Evolutionary conservation across 257 asterid species (phyloP).

Genomic region (Lycium barbarum): DNA sequence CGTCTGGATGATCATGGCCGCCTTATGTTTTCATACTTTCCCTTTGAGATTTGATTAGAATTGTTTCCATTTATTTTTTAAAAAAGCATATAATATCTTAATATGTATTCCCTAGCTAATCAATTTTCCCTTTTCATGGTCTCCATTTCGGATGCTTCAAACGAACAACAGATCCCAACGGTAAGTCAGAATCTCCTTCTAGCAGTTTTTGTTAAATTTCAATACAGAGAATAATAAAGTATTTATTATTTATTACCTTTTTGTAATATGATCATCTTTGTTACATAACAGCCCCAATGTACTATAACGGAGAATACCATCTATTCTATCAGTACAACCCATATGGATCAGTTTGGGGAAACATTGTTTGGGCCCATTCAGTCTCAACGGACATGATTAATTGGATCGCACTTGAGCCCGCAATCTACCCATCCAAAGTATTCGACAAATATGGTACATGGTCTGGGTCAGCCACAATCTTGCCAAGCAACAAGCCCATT

Average conservation of each 20-base stretch:
- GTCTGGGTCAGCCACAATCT: constrained; percentile 62
- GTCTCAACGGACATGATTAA: constrained; percentile 55
- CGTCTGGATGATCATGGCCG: background rate
- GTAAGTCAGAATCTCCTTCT: constrained; percentile 24
- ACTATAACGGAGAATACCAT: constrained; percentile 57
- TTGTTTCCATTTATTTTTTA: background rate
- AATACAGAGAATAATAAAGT: background rate
- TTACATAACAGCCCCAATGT: constrained; percentile 47
- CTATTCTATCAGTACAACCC: constrained; percentile 61
- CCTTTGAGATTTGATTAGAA: background rate
- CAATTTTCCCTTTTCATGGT: background rate
- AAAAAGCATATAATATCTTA: background rate
- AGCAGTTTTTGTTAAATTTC: background rate
- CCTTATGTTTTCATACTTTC: background rate
- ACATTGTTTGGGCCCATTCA: constrained; percentile 60
- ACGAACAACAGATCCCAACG: constrained; percentile 52
- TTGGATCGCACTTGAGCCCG: constrained; percentile 49
- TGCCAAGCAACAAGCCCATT: constrained; percentile 48
- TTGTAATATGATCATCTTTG: background rate
- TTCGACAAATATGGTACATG: constrained; percentile 54
- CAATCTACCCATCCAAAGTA: constrained; percentile 46
- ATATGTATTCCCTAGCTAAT: background rate
- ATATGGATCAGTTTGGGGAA: constrained; percentile 55
- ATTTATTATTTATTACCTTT: background rate
- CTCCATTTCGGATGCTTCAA: background rate